Evolutionary conservation across 768 basidiomycete genomes (phyloP), one percentile per base, ranked within the genome.

Genomic region (Trametes meyenii): DNA sequence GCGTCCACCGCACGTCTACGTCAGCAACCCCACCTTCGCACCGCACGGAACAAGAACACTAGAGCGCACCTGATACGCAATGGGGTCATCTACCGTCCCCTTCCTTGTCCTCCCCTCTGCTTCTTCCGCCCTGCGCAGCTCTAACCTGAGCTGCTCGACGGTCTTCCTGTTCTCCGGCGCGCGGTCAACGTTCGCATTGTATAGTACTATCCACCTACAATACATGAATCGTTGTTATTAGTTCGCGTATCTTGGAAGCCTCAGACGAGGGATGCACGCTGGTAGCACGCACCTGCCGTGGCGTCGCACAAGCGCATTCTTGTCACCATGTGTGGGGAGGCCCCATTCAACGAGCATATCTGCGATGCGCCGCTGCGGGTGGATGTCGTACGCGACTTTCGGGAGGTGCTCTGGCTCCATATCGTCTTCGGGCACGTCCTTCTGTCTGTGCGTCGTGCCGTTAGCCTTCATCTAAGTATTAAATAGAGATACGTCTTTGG

Each of bases 181-280:
- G 64, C 81, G 82, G 73, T 91, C 89, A 10, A 89, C 76, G 69
- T 90, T 91, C 29, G 88, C 83, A 62, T 91, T 91, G 66, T 80
- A 86, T 43, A 87, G 69, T 74, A 85, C 84, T 0, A 88, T 79
- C 87, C 88, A 91, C 63, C 89, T 90, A 55, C 17, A 17, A 2
- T 2, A n/a, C 23, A 3, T 21, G 5, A 21, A 21, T n/a, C 40
- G 23, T 3, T 26, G 33, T 4, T 19, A n/a, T n/a, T n/a, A n/a
- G n/a, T n/a, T n/a, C n/a, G n/a, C n/a, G n/a, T n/a, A n/a, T n/a
- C n/a, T n/a, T n/a, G n/a, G n/a, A n/a, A n/a, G n/a, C n/a, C n/a
- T n/a, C n/a, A n/a, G n/a, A n/a, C n/a, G 3, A 24, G 12, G 29
- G 19, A 12, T 5, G 13, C 49, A 29, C 5, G 13, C 33, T 46